Evolutionary conservation across 2,329 filamentous ascomycete species (phyloP), one percentile per base, ranked within the genome.

Genomic region (Ophiognomonia clavigignenti-juglandacearum): DNA sequence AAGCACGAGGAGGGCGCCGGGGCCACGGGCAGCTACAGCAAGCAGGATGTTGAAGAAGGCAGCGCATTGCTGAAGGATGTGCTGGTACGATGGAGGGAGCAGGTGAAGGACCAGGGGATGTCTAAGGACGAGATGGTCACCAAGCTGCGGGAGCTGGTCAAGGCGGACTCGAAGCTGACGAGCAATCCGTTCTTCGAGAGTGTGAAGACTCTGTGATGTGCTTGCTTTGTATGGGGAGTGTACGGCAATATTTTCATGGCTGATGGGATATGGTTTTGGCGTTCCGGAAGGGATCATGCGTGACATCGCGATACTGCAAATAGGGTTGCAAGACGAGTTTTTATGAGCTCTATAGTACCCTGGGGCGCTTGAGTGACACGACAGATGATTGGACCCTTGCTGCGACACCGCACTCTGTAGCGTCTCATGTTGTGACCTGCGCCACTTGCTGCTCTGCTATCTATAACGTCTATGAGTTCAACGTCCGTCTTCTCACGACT

Each of bases 21-120:
- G 3, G 61, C 68, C 1, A 58, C 74, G 6, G 71, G 74, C 7
- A 70, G 79, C 56, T 89, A 88, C 62, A 86, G 78, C 54, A 90
- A 89, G 59, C 79, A 90, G 54, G 90, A 98, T 56, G 86, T 97
- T 1, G 90, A 96, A 58, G 82, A 92, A 63, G 93, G 93, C 7
- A 96, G 86, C 62, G 78, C 78, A 20, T 70, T 95, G 67, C 73
- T 98, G 40, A 97, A 97, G 69, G 79, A 85, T 39, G 76, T 96
- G 61, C 69, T 98, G 49, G 69, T 86, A 34, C 78, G 82, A 63
- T 98, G 93, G 93, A 96, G 95, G 73, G 75, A 80, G 43, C 84
- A 92, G 62, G 79, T 82, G 10, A 70, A 79, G 49, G 74, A 66
- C 2, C 78, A 74, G 24, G 64, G 71, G 4, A 71, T 89, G 73